Percentiles rank a stretch among this genome's conserved stretches.
Conservation (phyloP, 2,329 filamentous ascomycete genomes). For the Colletotrichum sp. region DNA sequence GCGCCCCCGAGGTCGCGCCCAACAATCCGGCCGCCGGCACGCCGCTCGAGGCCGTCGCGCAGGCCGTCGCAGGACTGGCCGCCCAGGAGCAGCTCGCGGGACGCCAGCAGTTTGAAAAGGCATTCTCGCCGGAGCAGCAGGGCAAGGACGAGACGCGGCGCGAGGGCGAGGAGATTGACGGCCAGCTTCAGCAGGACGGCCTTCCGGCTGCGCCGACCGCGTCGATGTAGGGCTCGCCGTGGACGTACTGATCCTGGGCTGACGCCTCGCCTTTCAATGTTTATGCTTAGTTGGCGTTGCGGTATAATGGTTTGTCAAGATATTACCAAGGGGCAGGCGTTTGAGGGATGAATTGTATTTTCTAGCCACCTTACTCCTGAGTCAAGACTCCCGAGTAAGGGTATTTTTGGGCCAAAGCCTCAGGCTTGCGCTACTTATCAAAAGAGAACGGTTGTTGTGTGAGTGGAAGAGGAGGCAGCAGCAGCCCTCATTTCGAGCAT, state of each 20-base stretch:
- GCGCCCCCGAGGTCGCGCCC: constrained; percentile 3
- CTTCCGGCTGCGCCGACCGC: constrained; percentile 29
- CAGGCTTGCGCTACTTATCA: constrained; percentile 1
- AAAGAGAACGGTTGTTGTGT: background rate
- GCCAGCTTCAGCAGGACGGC: constrained; percentile 52
- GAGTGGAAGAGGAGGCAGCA: background rate
- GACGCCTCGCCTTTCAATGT: constrained; percentile 13
- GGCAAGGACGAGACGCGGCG: constrained; percentile 45
- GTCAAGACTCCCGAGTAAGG: background rate
- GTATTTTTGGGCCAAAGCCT: background rate
- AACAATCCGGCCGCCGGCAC: constrained; percentile 31
- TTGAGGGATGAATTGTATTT: constrained; percentile 8
- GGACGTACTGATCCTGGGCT: too few relatives aligned
- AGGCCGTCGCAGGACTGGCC: constrained; percentile 50
- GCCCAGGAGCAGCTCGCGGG: constrained; percentile 45
- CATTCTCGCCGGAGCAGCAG: constrained; percentile 41
- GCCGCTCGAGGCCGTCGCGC: constrained; percentile 54
- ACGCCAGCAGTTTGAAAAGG: constrained; percentile 37
- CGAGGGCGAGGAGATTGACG: constrained; percentile 58
- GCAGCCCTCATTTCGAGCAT: background rate
- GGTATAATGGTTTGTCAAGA: constrained; percentile 21
- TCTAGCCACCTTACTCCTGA: background rate
- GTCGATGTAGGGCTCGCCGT: constrained; percentile 30
- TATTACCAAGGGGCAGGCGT: constrained; percentile 19
- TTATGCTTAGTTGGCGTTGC: constrained; percentile 13